A percentile compares a stretch with the other conserved stretches of the same genome.
phyloP scores from a whole-genome alignment of 2,329 filamentous ascomycete species.

The Ceratocystis lukuohia region DNA sequence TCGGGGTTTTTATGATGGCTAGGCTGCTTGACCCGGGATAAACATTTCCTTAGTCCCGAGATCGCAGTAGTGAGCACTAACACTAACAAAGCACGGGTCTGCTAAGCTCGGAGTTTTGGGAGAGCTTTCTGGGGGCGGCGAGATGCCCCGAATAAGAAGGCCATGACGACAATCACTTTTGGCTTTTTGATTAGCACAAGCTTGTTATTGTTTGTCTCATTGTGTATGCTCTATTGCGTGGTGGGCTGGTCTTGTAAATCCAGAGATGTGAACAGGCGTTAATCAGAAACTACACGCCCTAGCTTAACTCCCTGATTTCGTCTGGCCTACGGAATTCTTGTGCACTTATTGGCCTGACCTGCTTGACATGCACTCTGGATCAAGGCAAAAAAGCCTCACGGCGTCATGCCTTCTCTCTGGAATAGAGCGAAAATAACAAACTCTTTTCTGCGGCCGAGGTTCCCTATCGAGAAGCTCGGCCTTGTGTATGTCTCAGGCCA shows the following conservation, averaged over 20 bases:
- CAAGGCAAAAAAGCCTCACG: background rate
- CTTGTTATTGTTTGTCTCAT: no score
- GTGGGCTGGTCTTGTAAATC: no score
- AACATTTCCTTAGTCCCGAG: background rate
- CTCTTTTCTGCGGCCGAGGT: background rate
- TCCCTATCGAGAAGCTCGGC: background rate
- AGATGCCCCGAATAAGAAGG: background rate
- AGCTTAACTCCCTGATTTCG: background rate
- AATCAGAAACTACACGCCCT: no score
- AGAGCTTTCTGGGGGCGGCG: background rate
- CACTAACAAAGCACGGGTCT: background rate
- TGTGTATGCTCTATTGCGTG: no score
- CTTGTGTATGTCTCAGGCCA: background rate
- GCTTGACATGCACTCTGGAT: no score
- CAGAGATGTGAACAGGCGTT: no score
- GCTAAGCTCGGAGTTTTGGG: background rate
- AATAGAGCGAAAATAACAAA: background rate
- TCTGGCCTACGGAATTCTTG: background rate
- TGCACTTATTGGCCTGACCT: no score
- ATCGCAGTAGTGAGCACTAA: background rate
- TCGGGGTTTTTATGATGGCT: background rate
- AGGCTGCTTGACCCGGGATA: background rate
- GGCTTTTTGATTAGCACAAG: no score
- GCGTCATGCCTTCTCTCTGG: background rate
- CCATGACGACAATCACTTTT: background rate